Evolutionary conservation across 164 flowering plant species (phyloP).

Genomic region (Warburgia ugandensis): DNA sequence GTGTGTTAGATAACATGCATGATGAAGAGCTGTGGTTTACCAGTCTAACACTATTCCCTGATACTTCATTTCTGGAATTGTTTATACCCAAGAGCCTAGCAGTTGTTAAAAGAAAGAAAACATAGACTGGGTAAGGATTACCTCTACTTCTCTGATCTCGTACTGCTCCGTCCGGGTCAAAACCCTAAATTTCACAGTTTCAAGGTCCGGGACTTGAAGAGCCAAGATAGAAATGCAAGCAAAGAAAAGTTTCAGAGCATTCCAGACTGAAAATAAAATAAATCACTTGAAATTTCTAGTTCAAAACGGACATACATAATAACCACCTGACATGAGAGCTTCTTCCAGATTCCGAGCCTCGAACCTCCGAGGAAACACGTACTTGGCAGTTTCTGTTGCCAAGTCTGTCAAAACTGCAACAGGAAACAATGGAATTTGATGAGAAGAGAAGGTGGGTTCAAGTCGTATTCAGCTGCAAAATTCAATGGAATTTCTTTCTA

Average conservation of each 20-base stretch:
- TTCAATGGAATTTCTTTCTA: too few relatives aligned
- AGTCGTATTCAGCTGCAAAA: too few relatives aligned
- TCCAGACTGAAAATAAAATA: background rate
- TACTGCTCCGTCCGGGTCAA: conserved; percentile 49
- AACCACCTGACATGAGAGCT: conserved; percentile 77
- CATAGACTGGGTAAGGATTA: conserved; percentile 7
- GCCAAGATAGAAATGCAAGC: background rate
- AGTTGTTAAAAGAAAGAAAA: background rate
- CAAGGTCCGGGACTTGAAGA: conserved; percentile 73
- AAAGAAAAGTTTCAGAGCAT: conserved; percentile 2
- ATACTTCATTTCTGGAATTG: too few relatives aligned
- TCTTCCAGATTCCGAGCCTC: conserved; percentile 75
- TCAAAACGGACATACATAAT: background rate
- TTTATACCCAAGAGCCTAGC: too few relatives aligned
- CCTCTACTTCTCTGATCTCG: conserved; percentile 91
- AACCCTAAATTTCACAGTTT: conserved; percentile 66
- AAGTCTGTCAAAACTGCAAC: conserved; percentile 58
- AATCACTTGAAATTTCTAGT: background rate
- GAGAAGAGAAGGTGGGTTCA: too few relatives aligned
- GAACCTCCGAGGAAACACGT: conserved; percentile 59
- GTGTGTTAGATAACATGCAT: too few relatives aligned
- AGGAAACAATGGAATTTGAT: too few relatives aligned
- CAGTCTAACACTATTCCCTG: too few relatives aligned
- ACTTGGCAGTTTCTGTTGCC: conserved; percentile 60
- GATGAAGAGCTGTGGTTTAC: too few relatives aligned